phyloP scores from a whole-genome alignment of 345 rosid species.

The Gossypium longicalyx region DNA sequence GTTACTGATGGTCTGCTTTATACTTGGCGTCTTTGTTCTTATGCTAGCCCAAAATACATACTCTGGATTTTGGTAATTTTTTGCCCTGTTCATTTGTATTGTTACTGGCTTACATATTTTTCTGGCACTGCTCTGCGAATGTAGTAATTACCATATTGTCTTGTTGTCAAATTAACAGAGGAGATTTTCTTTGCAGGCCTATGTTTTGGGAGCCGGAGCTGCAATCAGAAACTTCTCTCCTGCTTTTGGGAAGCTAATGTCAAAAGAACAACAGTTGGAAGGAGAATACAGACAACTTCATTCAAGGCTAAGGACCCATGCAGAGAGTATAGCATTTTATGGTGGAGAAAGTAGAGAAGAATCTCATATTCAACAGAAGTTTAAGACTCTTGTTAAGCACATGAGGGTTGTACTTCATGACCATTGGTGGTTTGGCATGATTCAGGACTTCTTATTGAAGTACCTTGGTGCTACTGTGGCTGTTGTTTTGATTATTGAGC shows the following conservation, averaged over 20 bases:
- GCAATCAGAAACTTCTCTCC: slow-evolving; percentile 90
- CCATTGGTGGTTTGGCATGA: slow-evolving; percentile 99
- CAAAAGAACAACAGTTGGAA: slow-evolving; percentile 91
- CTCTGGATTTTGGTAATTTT: slow-evolving; percentile 86
- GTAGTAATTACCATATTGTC: slow-evolving; percentile 8
- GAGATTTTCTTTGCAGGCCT: slow-evolving; percentile 50
- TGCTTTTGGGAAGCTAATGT: slow-evolving; percentile 90
- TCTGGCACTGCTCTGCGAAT: slow-evolving; percentile 7
- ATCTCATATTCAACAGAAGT: slow-evolving; percentile 83
- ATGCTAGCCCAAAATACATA: slow-evolving; percentile 95
- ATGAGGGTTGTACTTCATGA: slow-evolving; percentile 79
- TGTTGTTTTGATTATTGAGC: slow-evolving; percentile 89
- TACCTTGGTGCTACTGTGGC: slow-evolving; percentile 99
- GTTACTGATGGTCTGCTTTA: slow-evolving; percentile 88
- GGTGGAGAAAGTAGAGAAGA: slow-evolving; percentile 95
- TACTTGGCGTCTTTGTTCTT: slow-evolving; percentile 95
- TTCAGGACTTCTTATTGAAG: slow-evolving; percentile 92
- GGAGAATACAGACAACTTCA: slow-evolving; percentile 98
- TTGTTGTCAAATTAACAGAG: slow-evolving; percentile 14
- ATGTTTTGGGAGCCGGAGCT: slow-evolving; percentile 88
- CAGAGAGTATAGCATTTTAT: slow-evolving; percentile 98
- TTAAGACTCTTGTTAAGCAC: slow-evolving; percentile 68
- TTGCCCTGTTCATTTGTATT: slow-evolving; percentile 2
- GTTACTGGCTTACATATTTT: not conserved
- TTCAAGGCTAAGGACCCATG: slow-evolving; percentile 95